phyloP scores from a whole-genome alignment of 176 grass and related monocot genomes.

The Musa acuminata region DNA sequence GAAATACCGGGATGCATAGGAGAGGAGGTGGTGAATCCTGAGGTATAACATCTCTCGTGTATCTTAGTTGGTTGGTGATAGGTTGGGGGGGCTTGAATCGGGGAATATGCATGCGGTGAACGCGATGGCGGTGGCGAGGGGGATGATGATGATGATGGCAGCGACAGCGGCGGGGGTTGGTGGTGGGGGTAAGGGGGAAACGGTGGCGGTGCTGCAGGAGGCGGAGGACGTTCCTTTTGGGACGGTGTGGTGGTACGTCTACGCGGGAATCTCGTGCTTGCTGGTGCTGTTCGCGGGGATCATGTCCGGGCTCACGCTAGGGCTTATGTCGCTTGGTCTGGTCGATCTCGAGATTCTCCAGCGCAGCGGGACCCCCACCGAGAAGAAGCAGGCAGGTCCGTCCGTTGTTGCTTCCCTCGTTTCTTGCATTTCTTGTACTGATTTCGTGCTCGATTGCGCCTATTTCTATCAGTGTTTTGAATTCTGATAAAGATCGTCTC shows the following conservation, averaged over 20 bases:
- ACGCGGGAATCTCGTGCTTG: constrained; percentile 66
- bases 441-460: not conserved
- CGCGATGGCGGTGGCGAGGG: constrained; percentile 34
- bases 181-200: not conserved
- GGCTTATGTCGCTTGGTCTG: constrained; percentile 91
- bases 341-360: constrained; percentile 97
- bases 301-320: constrained; percentile 94
- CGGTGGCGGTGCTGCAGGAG: constrained; percentile 25
- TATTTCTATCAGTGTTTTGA: too few relatives aligned
- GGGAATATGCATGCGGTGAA: constrained; percentile 20
- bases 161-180: constrained; percentile 28
- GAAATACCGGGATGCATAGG: too few relatives aligned
- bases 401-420: not conserved
- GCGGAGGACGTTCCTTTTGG: constrained; percentile 67
- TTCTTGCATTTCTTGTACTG: not conserved
- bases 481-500: not conserved
- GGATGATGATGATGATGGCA: constrained; percentile 14
- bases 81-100: too few relatives aligned
- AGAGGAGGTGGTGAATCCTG: too few relatives aligned
- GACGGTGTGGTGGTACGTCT: constrained; percentile 47
- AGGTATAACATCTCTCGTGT: too few relatives aligned
- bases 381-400: constrained; percentile 83
- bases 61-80: too few relatives aligned
- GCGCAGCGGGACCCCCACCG: constrained; percentile 62
- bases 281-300: constrained; percentile 95